phyloP scores from a whole-genome alignment of 352 stramenopile genomes.

The Phytopythium mirpurense region DNA sequence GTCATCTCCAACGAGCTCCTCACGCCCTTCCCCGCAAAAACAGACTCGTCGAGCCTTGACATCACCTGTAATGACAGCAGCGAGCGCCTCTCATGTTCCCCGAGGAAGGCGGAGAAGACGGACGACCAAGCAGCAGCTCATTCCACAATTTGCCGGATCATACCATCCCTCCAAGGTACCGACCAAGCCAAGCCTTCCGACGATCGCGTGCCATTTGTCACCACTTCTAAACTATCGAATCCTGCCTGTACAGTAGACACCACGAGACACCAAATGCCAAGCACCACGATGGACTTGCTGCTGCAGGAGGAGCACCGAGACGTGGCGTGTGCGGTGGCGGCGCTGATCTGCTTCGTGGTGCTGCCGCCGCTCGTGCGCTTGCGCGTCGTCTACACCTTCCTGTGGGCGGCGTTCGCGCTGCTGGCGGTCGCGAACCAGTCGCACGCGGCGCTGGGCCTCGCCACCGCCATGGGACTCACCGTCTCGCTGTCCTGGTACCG shows the following conservation, averaged over 20 bases:
- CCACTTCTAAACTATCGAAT: too few relatives aligned
- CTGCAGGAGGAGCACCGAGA: slow-evolving; percentile 7
- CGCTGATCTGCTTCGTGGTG: slow-evolving; percentile 13
- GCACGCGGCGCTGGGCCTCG: slow-evolving; percentile 17
- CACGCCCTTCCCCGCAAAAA: not conserved
- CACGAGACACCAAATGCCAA: not conserved
- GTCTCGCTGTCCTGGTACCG: slow-evolving; percentile 33
- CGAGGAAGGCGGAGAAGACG: too few relatives aligned
- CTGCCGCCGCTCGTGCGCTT: slow-evolving; percentile 18
- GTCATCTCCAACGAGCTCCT: not conserved
- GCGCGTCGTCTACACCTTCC: slow-evolving; percentile 19
- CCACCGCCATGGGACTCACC: slow-evolving; percentile 20
- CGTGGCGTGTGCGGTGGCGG: slow-evolving; percentile 9
- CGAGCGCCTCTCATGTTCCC: not conserved
- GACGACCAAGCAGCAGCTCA: slow-evolving; percentile 3
- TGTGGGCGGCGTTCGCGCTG: slow-evolving; percentile 18
- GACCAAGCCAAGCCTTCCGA: too few relatives aligned
- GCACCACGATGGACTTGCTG: not conserved
- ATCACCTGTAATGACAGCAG: not conserved
- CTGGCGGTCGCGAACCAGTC: slow-evolving; percentile 20
- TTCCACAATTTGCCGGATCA: not conserved
- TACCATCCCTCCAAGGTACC: not conserved
- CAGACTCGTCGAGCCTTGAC: slow-evolving; percentile 2
- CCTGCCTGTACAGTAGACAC: not conserved
- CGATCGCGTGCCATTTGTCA: too few relatives aligned